phyloP scores from a whole-genome alignment of 1,284 basidiomycete genomes.

The Vanrija sp. region DNA sequence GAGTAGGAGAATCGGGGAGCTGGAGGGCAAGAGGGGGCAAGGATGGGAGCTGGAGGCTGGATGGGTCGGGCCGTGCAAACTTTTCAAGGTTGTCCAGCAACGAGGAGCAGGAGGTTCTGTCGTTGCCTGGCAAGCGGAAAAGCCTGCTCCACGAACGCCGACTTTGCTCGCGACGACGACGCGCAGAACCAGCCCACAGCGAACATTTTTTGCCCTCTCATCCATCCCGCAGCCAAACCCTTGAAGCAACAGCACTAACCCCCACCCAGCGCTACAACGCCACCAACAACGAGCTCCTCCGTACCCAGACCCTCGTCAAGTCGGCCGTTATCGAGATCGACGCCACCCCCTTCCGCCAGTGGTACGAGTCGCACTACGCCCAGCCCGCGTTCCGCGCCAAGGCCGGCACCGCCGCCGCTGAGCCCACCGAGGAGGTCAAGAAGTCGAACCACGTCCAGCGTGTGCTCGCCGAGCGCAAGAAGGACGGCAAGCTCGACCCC shows the following conservation, averaged over 20 bases:
- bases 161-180: neutral
- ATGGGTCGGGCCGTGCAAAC: neutral
- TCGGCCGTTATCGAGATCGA: conserved; percentile 90
- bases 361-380: conserved; percentile 96
- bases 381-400: conserved; percentile 75
- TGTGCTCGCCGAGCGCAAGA: conserved; percentile 79
- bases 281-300: conserved; percentile 97
- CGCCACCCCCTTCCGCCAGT: conserved; percentile 95
- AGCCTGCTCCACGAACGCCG: neutral
- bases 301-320: conserved; percentile 97
- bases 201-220: neutral
- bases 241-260: neutral
- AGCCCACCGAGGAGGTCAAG: conserved; percentile 61
- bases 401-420: conserved; percentile 57
- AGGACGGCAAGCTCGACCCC: conserved; percentile 85
- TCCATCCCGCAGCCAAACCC: too few relatives aligned
- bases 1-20: conserved; percentile 49
- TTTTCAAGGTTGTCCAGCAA: too few relatives aligned
- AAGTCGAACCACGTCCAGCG: conserved; percentile 85
- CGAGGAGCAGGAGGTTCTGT: neutral
- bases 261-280: conserved; percentile 81
- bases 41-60: neutral
- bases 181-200: too few relatives aligned
- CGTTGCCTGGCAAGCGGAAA: neutral
- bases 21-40: neutral